Percentiles rank a stretch among this genome's conserved stretches.
These are phyloP conservation scores for Irpex sp. DNA, from an alignment of 1,284 basidiomycete species.

Conservation along the genomic window DNA sequence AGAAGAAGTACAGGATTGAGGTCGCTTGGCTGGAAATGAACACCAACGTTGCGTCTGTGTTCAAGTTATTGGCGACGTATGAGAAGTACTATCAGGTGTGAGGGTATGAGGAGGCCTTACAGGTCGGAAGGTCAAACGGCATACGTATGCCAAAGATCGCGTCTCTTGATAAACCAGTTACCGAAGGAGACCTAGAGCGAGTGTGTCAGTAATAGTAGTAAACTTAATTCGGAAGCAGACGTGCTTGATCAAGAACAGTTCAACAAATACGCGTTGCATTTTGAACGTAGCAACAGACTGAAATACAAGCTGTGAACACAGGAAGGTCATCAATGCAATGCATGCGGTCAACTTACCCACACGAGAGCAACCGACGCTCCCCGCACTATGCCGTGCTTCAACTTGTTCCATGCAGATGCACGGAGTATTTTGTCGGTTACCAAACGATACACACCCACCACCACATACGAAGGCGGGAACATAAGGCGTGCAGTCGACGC, in stretches of 20 bases:
- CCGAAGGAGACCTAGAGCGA: constrained; percentile 49
- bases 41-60: constrained; percentile 70
- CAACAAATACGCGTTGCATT: constrained; percentile 60
- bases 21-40: constrained; percentile 73
- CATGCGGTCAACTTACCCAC: constrained; percentile 49
- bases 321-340: too few species aligned
- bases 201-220: background rate
- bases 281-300: constrained; percentile 62
- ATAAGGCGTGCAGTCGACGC: constrained; percentile 55
- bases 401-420: constrained; percentile 73
- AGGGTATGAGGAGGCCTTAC: constrained; percentile 29
- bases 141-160: constrained; percentile 60
- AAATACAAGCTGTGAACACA: too few species aligned
- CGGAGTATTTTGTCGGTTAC: constrained; percentile 63
- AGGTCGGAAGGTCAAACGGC: constrained; percentile 66
- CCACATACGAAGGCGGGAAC: constrained; percentile 70
- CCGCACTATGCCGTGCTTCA: constrained; percentile 59
- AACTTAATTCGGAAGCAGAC: constrained; percentile 22
- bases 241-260: constrained; percentile 59
- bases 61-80: background rate
- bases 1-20: constrained; percentile 73
- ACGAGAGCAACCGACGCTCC: constrained; percentile 58
- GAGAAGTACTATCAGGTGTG: background rate
- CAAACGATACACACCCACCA: constrained; percentile 73
- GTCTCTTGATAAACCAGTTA: constrained; percentile 62